phyloP scores from a whole-genome alignment of 2,329 filamentous ascomycete species.

The Paecilomyces variotii region DNA sequence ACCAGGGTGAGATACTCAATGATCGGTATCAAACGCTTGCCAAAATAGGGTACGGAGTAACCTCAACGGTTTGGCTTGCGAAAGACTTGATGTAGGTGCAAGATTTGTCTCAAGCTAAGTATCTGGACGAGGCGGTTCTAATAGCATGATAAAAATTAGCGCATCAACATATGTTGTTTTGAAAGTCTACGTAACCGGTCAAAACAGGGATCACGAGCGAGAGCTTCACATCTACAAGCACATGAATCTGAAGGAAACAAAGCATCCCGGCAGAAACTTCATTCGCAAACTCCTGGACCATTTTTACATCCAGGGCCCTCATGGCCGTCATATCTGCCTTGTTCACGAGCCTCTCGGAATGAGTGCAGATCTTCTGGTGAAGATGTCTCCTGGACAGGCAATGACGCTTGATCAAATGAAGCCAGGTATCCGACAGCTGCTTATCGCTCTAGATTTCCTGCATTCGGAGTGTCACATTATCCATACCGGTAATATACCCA shows the following conservation, averaged over 20 bases:
- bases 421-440: too few species aligned
- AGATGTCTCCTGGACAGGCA: too few species aligned
- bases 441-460: too few species aligned
- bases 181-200: conserved; percentile 11
- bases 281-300: conserved; percentile 12
- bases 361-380: conserved; percentile 4
- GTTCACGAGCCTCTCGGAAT: conserved; percentile 18
- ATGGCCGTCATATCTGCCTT: conserved; percentile 13
- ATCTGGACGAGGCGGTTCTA: background rate
- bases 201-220: conserved; percentile 3
- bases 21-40: conserved; percentile 15
- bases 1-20: conserved; percentile 11
- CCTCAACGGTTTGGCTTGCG: conserved; percentile 18
- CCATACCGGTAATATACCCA: too few species aligned
- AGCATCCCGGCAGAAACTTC: conserved; percentile 10
- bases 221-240: conserved; percentile 12
- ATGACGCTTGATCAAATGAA: too few species aligned
- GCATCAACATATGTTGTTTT: conserved; percentile 8
- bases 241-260: conserved; percentile 7
- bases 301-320: conserved; percentile 11
- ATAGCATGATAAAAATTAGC: background rate
- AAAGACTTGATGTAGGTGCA: conserved; percentile 8
- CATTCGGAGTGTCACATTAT: too few species aligned
- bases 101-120: background rate
- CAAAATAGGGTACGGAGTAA: conserved; percentile 20